Conservation (phyloP, 441 rosid genomes). For the Euphorbia celastroides region DNA sequence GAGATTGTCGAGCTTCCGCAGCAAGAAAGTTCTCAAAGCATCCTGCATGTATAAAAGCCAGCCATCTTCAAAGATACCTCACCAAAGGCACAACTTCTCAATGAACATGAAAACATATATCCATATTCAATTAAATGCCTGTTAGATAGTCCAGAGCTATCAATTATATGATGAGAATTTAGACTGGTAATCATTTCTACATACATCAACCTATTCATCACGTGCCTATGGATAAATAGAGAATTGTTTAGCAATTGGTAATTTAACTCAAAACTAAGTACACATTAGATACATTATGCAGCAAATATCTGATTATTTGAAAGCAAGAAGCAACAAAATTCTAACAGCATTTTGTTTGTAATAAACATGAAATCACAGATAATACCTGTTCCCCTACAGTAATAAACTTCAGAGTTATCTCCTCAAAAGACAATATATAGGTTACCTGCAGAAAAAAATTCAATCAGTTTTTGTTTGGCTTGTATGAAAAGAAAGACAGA, state of each 20-base stretch:
- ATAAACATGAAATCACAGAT: slow-evolving; percentile 12
- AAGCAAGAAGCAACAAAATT: neutral
- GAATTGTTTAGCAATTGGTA: slow-evolving; percentile 3
- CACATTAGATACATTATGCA: neutral
- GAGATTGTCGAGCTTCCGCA: slow-evolving; percentile 96
- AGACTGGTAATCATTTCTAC: neutral
- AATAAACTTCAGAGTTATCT: slow-evolving; percentile 92
- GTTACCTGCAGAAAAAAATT: slow-evolving; percentile 62
- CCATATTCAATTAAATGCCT: neutral
- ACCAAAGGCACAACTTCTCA: too few species aligned
- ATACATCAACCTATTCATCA: slow-evolving; percentile 2
- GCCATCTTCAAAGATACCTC: neutral
- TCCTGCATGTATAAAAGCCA: slow-evolving; percentile 56
- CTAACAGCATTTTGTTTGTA: slow-evolving; percentile 1
- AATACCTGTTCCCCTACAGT: slow-evolving; percentile 78
- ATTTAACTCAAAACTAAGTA: neutral
- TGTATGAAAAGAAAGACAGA: neutral
- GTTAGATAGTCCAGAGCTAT: slow-evolving; percentile 1
- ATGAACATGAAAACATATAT: neutral
- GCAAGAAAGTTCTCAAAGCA: slow-evolving; percentile 89
- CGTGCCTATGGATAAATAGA: neutral
- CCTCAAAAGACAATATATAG: slow-evolving; percentile 87
- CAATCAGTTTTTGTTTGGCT: slow-evolving; percentile 17
- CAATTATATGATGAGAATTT: neutral
- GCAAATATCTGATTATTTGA: neutral